These are phyloP conservation scores for Huntiella savannae DNA, from an alignment of 2,329 filamentous ascomycete genomes.

Conservation along the genomic window DNA sequence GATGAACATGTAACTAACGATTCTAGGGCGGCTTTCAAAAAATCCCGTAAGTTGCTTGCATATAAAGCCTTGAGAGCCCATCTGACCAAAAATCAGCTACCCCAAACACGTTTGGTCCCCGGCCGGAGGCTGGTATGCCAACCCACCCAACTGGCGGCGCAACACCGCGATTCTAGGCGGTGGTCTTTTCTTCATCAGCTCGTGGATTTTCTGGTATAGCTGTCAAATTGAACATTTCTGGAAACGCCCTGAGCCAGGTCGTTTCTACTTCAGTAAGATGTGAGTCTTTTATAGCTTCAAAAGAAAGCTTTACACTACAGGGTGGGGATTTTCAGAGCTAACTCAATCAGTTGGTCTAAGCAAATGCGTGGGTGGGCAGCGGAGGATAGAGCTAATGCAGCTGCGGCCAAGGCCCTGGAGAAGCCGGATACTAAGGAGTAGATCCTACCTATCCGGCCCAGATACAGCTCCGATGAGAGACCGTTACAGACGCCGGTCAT, in stretches of 20 bases:
- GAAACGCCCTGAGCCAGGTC: slow-evolving; percentile 54
- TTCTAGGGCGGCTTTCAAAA: slow-evolving; percentile 7
- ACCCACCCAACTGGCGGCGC: slow-evolving; percentile 82
- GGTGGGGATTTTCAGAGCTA: neutral
- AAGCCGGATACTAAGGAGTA: slow-evolving; percentile 13
- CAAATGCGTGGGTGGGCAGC: slow-evolving; percentile 27
- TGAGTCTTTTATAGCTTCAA: slow-evolving; percentile 26
- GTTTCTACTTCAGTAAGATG: slow-evolving; percentile 75
- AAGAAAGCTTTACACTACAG: neutral
- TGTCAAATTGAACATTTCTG: slow-evolving; percentile 54
- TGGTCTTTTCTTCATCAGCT: slow-evolving; percentile 48
- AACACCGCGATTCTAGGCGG: slow-evolving; percentile 67
- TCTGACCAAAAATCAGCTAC: slow-evolving; percentile 39
- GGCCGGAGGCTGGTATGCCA: slow-evolving; percentile 90
- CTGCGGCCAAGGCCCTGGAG: slow-evolving; percentile 14
- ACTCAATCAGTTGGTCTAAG: slow-evolving; percentile 24
- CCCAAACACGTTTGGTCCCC: slow-evolving; percentile 99
- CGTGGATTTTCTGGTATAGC: slow-evolving; percentile 50
- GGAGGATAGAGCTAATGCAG: slow-evolving; percentile 22
- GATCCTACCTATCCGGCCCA: too few species aligned
- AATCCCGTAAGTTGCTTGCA: slow-evolving; percentile 8
- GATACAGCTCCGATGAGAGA: too few species aligned
- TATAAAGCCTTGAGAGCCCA: slow-evolving; percentile 8
- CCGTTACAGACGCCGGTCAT: too few species aligned
- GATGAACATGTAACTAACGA: too few species aligned